Base-by-base conservation (phyloP, 306 rosid species). In the Amphicarpaea edgeworthii region DNA sequence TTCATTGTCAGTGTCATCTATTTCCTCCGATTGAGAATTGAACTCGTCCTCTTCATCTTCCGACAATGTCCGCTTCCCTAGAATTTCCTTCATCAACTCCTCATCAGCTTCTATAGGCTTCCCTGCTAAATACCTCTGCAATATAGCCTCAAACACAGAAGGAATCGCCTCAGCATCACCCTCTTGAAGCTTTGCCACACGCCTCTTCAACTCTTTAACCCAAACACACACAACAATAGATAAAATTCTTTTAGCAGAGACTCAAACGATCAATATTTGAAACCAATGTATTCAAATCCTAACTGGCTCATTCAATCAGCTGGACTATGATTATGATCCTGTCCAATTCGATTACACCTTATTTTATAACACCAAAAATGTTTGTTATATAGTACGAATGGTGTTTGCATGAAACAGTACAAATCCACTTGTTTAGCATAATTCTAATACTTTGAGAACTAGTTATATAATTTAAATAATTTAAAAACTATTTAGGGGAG, bases 81-180 rank as follows among this genome's bases (percentile, higher is more conserved):
- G 77, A 67, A 90, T 76, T 8, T 88, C 90, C 82, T 26, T 88
- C 87, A 86, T 87, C 87, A 90, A 76, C 58, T 82, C 85, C 24
- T 80, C 17, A 61, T 88, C 88, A 45, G 37, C 86, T 51, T 87
- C 90, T 19, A 82, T 93, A 28, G 88, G 81, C 75, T 88, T 81
- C 63, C 85, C 89, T 0, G 86, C 58, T 37, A 93, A 83, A 77
- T 78, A 83, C 75, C 91, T 87, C 80, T 86, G 82, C 84, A 93
- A 69, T 73, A 93, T 85, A 24, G 90, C 94, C 81, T 90, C 94
- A 77, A 93, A 93, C 34, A 93, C 68, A 0, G 84, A 76, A 49
- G 94, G 96, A 30, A 90, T 66, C 11, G 96, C 91, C 23, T 84
- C 93, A 0, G 14, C 63, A 55, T 88, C 92, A 4, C 96, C 96